These are phyloP conservation scores for Xylaria multiplex DNA, from an alignment of 2,329 filamentous ascomycete genomes.

Conservation along the genomic window DNA sequence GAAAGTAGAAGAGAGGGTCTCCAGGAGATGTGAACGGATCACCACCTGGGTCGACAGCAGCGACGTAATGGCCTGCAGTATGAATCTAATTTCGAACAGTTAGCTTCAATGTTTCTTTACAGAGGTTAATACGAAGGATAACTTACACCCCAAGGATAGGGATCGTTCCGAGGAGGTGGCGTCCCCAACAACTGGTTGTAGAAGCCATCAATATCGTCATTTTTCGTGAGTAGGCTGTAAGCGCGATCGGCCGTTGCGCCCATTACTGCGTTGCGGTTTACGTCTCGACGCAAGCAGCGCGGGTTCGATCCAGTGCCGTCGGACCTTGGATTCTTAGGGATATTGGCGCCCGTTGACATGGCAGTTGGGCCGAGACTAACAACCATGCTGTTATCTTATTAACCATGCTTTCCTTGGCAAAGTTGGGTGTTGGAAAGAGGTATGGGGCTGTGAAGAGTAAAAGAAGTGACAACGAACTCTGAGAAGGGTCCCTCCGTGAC, in stretches of 20 bases:
- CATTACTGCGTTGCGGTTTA: slow-evolving; percentile 51
- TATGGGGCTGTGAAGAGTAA: neutral
- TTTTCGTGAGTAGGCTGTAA: slow-evolving; percentile 50
- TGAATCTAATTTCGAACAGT: slow-evolving; percentile 46
- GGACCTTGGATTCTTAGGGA: slow-evolving; percentile 49
- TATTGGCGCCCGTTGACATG: slow-evolving; percentile 43
- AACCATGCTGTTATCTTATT: slow-evolving; percentile 51
- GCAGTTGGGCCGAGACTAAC: slow-evolving; percentile 54
- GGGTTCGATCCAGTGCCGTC: slow-evolving; percentile 54
- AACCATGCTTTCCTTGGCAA: neutral
- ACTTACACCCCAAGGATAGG: slow-evolving; percentile 53
- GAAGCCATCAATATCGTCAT: slow-evolving; percentile 53
- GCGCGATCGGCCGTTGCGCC: slow-evolving; percentile 51
- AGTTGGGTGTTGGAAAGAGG: neutral
- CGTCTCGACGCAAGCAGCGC: slow-evolving; percentile 56
- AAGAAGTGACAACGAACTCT: slow-evolving; percentile 45
- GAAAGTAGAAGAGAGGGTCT: slow-evolving; percentile 55
- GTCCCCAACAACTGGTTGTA: slow-evolving; percentile 54
- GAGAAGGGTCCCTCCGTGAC: slow-evolving; percentile 60
- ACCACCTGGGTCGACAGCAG: slow-evolving; percentile 52
- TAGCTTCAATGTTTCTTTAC: slow-evolving; percentile 21
- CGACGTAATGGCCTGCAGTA: slow-evolving; percentile 52
- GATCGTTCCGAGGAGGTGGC: slow-evolving; percentile 49
- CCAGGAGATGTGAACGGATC: slow-evolving; percentile 52
- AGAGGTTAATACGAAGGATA: neutral